These are phyloP conservation scores for Oenanthe javanica DNA, from an alignment of 140 eudicot species.

Conservation along the genomic window DNA sequence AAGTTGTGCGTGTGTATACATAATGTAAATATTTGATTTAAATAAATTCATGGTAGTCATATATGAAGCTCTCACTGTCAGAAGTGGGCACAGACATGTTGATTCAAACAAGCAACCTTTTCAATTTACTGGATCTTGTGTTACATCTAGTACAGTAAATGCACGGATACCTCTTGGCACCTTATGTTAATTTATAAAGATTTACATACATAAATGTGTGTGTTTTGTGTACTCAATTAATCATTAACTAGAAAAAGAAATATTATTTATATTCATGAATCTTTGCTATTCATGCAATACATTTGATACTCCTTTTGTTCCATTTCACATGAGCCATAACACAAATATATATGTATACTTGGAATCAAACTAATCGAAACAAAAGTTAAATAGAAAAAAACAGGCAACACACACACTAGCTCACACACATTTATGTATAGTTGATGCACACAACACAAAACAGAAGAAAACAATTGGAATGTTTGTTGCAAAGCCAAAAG, in stretches of 20 bases:
- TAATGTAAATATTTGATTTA: too few species aligned
- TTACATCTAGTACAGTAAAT: not conserved
- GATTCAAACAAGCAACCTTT: constrained; percentile 19
- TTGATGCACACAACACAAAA: constrained; percentile 12
- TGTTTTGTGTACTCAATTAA: not conserved
- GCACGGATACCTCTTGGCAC: not conserved
- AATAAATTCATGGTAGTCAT: not conserved
- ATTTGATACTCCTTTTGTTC: not conserved
- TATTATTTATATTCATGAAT: too few species aligned
- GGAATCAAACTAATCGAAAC: not conserved
- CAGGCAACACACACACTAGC: not conserved
- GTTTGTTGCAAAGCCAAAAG: constrained; percentile 12
- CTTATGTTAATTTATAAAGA: not conserved
- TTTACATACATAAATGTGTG: not conserved
- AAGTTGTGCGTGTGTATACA: not conserved
- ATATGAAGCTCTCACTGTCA: not conserved
- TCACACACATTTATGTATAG: not conserved
- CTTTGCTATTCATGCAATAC: not conserved
- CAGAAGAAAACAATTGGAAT: constrained; percentile 13
- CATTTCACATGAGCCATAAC: not conserved
- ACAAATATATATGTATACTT: not conserved
- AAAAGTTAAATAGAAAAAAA: not conserved
- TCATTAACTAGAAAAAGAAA: not conserved
- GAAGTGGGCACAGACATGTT: constrained; percentile 15
- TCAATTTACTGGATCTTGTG: not conserved